A percentile compares a stretch with the other conserved stretches of the same genome.
Conservation (phyloP, 768 basidiomycete genomes). For the Trichaptum fuscoviolaceum region DNA sequence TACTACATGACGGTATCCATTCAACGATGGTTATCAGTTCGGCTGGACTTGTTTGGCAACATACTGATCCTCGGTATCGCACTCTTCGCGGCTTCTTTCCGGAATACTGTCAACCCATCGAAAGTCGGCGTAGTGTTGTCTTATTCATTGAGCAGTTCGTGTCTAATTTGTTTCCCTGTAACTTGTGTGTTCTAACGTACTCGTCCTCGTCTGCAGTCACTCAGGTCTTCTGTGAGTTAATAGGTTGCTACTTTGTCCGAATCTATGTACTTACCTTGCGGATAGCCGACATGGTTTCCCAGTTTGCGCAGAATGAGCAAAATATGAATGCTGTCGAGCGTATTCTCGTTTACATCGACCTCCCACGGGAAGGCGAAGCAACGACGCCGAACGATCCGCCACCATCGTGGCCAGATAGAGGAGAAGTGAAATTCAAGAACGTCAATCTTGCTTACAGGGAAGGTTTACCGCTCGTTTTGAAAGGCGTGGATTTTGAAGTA, state of each 20-base stretch:
- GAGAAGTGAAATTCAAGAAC: slow-evolving; percentile 49
- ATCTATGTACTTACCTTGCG: neutral
- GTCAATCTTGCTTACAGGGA: slow-evolving; percentile 56
- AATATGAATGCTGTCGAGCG: slow-evolving; percentile 30
- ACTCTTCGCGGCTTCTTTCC: slow-evolving; percentile 61
- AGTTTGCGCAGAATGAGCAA: slow-evolving; percentile 18
- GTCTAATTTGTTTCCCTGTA: slow-evolving; percentile 20
- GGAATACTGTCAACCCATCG: slow-evolving; percentile 48
- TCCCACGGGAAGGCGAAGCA: slow-evolving; percentile 28
- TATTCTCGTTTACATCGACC: slow-evolving; percentile 29
- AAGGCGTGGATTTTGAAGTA: slow-evolving; percentile 51
- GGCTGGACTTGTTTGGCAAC: slow-evolving; percentile 65
- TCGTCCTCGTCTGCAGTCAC: slow-evolving; percentile 10
- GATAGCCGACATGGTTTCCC: slow-evolving; percentile 9
- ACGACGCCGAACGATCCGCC: slow-evolving; percentile 44
- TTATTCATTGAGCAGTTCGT: slow-evolving; percentile 34
- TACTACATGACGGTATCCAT: slow-evolving; percentile 61
- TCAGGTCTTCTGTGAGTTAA: slow-evolving; percentile 14
- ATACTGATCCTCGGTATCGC: slow-evolving; percentile 65
- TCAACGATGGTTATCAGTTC: slow-evolving; percentile 58
- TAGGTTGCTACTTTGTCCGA: neutral
- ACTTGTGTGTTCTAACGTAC: slow-evolving; percentile 12
- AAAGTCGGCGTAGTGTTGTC: slow-evolving; percentile 59
- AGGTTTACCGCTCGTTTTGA: slow-evolving; percentile 60
- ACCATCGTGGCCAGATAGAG: slow-evolving; percentile 43